Base-by-base conservation (phyloP, 208 protist species). In the Tritrichomonas musculus region DNA sequence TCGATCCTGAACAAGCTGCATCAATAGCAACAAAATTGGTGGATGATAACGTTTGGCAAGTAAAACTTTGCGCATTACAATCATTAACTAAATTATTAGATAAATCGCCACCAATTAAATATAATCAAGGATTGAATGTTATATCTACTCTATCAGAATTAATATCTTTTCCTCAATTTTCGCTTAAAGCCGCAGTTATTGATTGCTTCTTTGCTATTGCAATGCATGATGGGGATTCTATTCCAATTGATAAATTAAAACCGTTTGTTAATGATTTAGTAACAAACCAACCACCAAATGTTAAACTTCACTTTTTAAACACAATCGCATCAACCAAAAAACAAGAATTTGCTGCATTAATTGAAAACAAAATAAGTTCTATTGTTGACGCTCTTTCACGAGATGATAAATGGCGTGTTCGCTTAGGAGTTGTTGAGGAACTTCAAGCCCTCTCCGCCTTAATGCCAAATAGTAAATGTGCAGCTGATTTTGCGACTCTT, bases 141-240 rank as follows among this genome's bases (percentile, higher is more conserved):
- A 30, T 88, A 9, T 14, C 14, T 1, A 30, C 57, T 57, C 44
- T 88, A 3, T 60, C 47, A 57, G 41, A 88, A 41, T 33, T 53
- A 44, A 53, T 88, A 20, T 13, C 4, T 9, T 88, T 33, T 39
- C 77, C 77, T 33, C 77, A 88, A n/a, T 53, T 27, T 39, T 57
- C 41, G 17, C 30, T 88, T 27, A 53, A 57, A 27, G 57, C 25
- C 27, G 77, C 77, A 17, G 77, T 49, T 39, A 88, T 88, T 17
- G 77, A 88, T 30, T 44, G 41, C 20, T 88, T 88, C 77, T 49
- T 88, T 88, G 44, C 77, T 57, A 88, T 88, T 14, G 44, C 20
- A 22, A 88, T 27, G 25, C 47, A 20, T 39, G 33, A 27, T 49
- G 22, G 27, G 5, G 64, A 25, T n/a, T 33, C 41, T 5, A 44